A percentile compares a stretch with the other conserved stretches of the same genome.
Conservation (phyloP, 441 rosid genomes). For the Populus hybrid region DNA sequence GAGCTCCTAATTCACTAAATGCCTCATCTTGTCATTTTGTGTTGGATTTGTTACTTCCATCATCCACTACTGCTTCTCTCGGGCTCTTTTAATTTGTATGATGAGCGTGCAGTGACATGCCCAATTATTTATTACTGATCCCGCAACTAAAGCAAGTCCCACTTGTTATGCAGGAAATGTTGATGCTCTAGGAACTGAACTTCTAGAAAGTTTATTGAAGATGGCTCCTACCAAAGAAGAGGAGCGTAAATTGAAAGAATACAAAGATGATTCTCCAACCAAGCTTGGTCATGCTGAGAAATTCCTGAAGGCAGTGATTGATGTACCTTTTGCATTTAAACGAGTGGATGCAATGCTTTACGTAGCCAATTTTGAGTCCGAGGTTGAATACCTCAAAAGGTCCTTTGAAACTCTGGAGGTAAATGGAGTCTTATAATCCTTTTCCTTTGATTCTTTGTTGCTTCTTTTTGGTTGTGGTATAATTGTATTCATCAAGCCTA, state of each 20-base stretch:
- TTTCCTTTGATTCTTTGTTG: not conserved
- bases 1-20: not conserved
- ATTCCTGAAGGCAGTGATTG: slow-evolving; percentile 74
- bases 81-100: no score
- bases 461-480: slow-evolving; percentile 18
- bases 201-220: slow-evolving; percentile 80
- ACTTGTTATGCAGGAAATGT: slow-evolving; percentile 56
- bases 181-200: slow-evolving; percentile 83
- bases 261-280: slow-evolving; percentile 63
- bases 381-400: slow-evolving; percentile 56
- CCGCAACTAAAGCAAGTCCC: not conserved
- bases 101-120: no score
- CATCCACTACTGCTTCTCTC: not conserved
- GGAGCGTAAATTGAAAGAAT: slow-evolving; percentile 70
- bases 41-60: not conserved
- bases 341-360: slow-evolving; percentile 75
- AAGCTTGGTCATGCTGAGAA: slow-evolving; percentile 79
- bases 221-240: slow-evolving; percentile 93
- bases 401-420: slow-evolving; percentile 78
- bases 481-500: not conserved
- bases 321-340: slow-evolving; percentile 75
- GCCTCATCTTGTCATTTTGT: not conserved
- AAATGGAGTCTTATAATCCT: slow-evolving; percentile 12
- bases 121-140: not conserved
- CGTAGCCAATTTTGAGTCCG: slow-evolving; percentile 64